A percentile compares a stretch with the other conserved stretches of the same genome.
Conservation (phyloP, 1,284 basidiomycete genomes). For the Blastosporella zonata region DNA sequence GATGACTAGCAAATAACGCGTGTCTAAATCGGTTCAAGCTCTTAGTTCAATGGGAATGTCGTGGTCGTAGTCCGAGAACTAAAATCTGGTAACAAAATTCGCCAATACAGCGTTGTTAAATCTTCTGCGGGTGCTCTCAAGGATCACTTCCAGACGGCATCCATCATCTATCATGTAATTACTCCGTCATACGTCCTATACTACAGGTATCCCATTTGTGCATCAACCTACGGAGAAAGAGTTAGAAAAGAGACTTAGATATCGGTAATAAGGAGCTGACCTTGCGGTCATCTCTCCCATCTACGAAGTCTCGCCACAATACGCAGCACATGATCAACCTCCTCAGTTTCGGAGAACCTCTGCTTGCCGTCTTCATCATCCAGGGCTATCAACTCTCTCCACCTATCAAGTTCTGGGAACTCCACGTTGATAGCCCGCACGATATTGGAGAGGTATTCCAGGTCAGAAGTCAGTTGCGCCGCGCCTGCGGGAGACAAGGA, state of each 20-base stretch:
- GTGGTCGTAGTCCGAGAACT: no score
- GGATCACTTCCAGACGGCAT: no score
- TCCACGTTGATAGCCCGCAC: conserved; percentile 90
- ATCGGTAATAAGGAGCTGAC: not conserved
- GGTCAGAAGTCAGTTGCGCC: conserved; percentile 83
- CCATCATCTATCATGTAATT: no score
- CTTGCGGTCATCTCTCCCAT: conserved; percentile 33
- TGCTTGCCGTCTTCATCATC: conserved; percentile 54
- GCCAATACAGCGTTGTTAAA: no score
- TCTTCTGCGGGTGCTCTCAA: no score
- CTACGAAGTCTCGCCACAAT: conserved; percentile 51
- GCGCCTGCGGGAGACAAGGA: conserved; percentile 65
- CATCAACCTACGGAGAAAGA: not conserved
- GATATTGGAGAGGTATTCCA: conserved; percentile 88
- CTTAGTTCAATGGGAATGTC: no score
- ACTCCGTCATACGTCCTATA: no score
- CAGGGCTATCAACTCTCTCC: conserved; percentile 65
- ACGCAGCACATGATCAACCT: conserved; percentile 35
- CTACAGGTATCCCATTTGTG: no score
- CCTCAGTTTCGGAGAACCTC: conserved; percentile 32
- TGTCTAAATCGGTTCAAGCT: not conserved
- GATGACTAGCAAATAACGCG: conserved; percentile 4
- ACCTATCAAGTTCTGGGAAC: conserved; percentile 67
- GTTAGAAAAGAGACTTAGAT: conserved; percentile 2
- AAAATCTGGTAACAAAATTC: no score